Conservation (phyloP, 176 grass and related monocot species). For the Elaeis guineensis region DNA sequence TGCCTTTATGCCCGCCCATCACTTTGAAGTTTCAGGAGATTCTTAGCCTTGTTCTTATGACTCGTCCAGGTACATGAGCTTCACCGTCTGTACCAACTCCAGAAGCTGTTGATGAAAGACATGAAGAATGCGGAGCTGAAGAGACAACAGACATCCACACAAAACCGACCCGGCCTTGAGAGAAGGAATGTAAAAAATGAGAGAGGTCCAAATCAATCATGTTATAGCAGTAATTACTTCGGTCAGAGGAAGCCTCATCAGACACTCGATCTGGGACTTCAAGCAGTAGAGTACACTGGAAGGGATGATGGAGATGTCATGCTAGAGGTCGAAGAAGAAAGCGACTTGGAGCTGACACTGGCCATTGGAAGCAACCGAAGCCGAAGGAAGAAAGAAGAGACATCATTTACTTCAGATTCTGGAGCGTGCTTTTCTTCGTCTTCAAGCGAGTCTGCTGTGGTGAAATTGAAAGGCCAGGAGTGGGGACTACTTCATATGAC, state of each 20-base stretch:
- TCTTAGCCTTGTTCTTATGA: too few species aligned
- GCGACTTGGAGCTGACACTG: conserved; percentile 54
- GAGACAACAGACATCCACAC: conserved; percentile 2
- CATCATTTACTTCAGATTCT: conserved; percentile 37
- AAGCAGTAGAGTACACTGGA: neutral
- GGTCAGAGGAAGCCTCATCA: neutral
- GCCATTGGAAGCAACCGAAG: conserved; percentile 35
- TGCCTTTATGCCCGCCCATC: too few species aligned
- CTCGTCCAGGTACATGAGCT: conserved; percentile 55
- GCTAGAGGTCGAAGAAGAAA: conserved; percentile 18
- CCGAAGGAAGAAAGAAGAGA: conserved; percentile 32
- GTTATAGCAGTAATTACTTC: neutral
- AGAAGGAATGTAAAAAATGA: neutral
- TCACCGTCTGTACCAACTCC: conserved; percentile 48
- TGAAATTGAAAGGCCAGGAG: neutral
- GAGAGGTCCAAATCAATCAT: conserved; percentile 1
- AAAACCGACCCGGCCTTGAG: neutral
- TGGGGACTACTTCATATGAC: conserved; percentile 6
- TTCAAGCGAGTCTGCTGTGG: conserved; percentile 31
- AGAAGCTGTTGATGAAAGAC: conserved; percentile 57
- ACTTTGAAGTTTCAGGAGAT: too few species aligned
- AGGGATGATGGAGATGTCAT: neutral
- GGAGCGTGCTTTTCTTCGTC: conserved; percentile 35
- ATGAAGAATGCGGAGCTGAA: conserved; percentile 12
- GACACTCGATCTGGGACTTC: neutral